Conservation (phyloP, 2,329 filamentous ascomycete species). For the Neofusicoccum cordaticola region DNA sequence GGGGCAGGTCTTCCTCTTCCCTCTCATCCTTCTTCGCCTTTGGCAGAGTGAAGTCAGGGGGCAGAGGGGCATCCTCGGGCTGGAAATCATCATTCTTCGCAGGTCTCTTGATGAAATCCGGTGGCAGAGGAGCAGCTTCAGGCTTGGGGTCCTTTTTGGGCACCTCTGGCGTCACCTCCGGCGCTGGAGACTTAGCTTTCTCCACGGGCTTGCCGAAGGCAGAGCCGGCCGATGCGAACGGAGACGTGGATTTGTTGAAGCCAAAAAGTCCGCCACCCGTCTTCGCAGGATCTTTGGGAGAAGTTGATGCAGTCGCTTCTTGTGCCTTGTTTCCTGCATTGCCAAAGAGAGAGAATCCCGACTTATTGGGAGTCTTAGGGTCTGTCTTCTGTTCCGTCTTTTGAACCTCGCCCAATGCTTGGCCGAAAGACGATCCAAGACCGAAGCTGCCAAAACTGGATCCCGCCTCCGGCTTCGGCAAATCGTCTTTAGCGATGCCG, state of each 20-base stretch:
- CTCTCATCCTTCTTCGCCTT: slow-evolving; percentile 31
- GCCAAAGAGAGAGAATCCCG: slow-evolving; percentile 1
- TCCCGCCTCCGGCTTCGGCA: slow-evolving; percentile 48
- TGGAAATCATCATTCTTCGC: slow-evolving; percentile 26
- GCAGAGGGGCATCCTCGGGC: slow-evolving; percentile 37
- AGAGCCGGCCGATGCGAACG: background rate
- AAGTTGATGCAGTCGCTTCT: background rate
- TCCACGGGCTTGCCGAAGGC: slow-evolving; percentile 4
- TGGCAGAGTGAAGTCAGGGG: slow-evolving; percentile 33
- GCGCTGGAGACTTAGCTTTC: slow-evolving; percentile 3
- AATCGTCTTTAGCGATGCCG: slow-evolving; percentile 58
- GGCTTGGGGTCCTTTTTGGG: slow-evolving; percentile 18
- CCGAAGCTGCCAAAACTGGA: slow-evolving; percentile 45
- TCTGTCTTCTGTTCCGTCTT: slow-evolving; percentile 37
- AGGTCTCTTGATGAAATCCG: slow-evolving; percentile 27
- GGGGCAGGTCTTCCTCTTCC: slow-evolving; percentile 40
- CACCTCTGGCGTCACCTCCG: slow-evolving; percentile 15
- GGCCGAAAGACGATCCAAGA: slow-evolving; percentile 62
- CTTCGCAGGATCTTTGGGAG: background rate
- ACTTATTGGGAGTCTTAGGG: slow-evolving; percentile 26
- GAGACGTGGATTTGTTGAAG: background rate
- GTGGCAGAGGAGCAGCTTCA: slow-evolving; percentile 41
- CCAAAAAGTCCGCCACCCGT: background rate
- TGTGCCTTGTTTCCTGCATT: background rate
- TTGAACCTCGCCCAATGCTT: slow-evolving; percentile 50